Evolutionary conservation across 2,329 filamentous ascomycete genomes (phyloP).

Genomic region (Tolypocladium sp.): DNA sequence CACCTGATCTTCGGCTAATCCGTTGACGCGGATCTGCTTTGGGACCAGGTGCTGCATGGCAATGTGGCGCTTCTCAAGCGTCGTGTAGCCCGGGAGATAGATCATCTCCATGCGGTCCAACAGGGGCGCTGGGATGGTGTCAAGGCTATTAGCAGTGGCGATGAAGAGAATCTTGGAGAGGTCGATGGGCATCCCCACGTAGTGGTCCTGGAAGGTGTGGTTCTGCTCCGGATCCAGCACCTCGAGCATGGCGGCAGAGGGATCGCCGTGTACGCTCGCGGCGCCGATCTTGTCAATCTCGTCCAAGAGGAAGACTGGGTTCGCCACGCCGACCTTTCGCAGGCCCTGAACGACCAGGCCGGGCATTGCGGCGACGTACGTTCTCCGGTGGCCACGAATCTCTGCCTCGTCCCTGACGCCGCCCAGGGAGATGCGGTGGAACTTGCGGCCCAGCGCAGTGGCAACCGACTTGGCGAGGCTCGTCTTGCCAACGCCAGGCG

Average conservation of each 20-base stretch:
- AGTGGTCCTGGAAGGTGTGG: constrained; percentile 89
- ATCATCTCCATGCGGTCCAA: constrained; percentile 98
- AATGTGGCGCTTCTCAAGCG: constrained; percentile 92
- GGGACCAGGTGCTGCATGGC: constrained; percentile 88
- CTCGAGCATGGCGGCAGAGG: constrained; percentile 94
- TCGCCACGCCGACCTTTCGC: constrained; percentile 90
- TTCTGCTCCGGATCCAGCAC: constrained; percentile 97
- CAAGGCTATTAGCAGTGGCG: constrained; percentile 87
- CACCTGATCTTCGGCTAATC: constrained; percentile 67
- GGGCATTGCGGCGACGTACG: constrained; percentile 98
- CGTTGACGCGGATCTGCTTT: constrained; percentile 89
- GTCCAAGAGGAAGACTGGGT: constrained; percentile 90
- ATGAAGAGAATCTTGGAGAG: constrained; percentile 96
- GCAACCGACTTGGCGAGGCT: constrained; percentile 90
- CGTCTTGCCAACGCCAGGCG: constrained; percentile 92
- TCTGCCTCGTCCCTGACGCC: constrained; percentile 95
- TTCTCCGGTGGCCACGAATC: constrained; percentile 87
- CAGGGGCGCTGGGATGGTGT: constrained; percentile 89
- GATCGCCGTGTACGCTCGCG: constrained; percentile 88
- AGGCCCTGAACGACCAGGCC: constrained; percentile 87
- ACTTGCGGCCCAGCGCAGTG: constrained; percentile 84
- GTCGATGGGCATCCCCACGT: constrained; percentile 91
- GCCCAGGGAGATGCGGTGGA: constrained; percentile 92
- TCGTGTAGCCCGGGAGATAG: constrained; percentile 87
- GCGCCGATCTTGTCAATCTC: constrained; percentile 96